phyloP scores from a whole-genome alignment of 495 filamentous ascomycete genomes.

The Chaetomium tenue region DNA sequence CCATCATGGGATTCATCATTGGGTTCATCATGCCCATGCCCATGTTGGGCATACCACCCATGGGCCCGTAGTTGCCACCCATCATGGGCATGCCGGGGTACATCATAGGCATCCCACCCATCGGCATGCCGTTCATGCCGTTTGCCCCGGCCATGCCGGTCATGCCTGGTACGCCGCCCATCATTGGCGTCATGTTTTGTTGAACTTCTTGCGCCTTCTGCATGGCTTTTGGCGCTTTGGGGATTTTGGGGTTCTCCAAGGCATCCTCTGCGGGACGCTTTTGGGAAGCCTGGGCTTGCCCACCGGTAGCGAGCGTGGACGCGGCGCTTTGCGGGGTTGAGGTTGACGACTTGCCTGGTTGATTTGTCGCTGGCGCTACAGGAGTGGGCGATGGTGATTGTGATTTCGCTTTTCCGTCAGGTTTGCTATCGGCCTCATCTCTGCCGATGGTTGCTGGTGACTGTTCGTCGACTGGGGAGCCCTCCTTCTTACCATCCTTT shows the following conservation, averaged over 20 bases:
- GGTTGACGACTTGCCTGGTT: conserved; percentile 14
- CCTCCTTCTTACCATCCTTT: conserved; percentile 58
- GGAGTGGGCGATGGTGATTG: conserved; percentile 41
- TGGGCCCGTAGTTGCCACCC: conserved; percentile 28
- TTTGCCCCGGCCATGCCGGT: conserved; percentile 41
- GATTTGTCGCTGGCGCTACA: conserved; percentile 20
- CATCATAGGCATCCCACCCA: conserved; percentile 35
- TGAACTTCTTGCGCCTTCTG: conserved; percentile 47
- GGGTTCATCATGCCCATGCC: conserved; percentile 41
- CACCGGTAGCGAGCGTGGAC: conserved; percentile 36
- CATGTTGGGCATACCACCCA: conserved; percentile 27
- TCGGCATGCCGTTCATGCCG: conserved; percentile 38
- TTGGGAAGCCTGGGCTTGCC: conserved; percentile 51
- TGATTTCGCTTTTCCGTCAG: conserved; percentile 34
- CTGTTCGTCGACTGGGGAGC: conserved; percentile 31
- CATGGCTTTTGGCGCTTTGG: conserved; percentile 60
- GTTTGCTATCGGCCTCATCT: conserved; percentile 25
- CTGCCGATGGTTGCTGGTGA: conserved; percentile 31
- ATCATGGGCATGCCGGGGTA: conserved; percentile 42
- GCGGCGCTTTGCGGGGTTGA: conserved; percentile 25
- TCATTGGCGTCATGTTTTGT: conserved; percentile 41
- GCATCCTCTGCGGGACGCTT: conserved; percentile 82
- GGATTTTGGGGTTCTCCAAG: conserved; percentile 62
- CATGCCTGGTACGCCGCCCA: conserved; percentile 39
- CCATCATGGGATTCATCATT: conserved; percentile 48